These are phyloP conservation scores for Aspergillus sp. DNA, from an alignment of 2,329 filamentous ascomycete genomes.

Conservation along the genomic window DNA sequence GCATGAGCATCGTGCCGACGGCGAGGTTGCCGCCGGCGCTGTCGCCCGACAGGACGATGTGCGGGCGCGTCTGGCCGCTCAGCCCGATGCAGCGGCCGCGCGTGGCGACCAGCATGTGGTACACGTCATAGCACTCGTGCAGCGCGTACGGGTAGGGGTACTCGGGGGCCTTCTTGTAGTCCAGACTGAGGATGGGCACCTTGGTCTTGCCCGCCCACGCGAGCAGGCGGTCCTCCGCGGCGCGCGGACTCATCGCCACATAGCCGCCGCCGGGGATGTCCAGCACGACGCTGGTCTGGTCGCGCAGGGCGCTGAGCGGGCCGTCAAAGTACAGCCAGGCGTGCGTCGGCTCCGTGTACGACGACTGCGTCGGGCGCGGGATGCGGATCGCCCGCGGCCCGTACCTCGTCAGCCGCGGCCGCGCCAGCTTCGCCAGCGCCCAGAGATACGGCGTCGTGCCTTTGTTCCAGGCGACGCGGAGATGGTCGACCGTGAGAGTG, in stretches of 20 bases:
- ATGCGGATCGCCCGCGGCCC: constrained; percentile 81
- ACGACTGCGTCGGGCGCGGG: constrained; percentile 72
- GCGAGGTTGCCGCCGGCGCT: constrained; percentile 81
- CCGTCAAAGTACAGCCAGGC: constrained; percentile 97
- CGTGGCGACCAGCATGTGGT: constrained; percentile 69
- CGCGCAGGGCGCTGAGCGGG: constrained; percentile 70
- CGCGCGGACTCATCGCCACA: constrained; percentile 93
- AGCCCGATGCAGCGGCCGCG: constrained; percentile 75
- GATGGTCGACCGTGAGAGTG: constrained; percentile 83
- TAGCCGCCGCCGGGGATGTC: constrained; percentile 95
- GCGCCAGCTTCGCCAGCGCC: constrained; percentile 68
- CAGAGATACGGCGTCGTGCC: constrained; percentile 81
- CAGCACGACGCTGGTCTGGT: constrained; percentile 75
- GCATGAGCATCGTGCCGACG: constrained; percentile 80
- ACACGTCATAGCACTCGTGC: constrained; percentile 86
- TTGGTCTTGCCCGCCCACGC: constrained; percentile 89
- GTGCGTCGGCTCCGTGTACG: constrained; percentile 77
- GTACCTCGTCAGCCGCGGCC: constrained; percentile 78
- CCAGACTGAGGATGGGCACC: constrained; percentile 83
- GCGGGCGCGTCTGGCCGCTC: constrained; percentile 63
- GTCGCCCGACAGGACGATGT: constrained; percentile 73
- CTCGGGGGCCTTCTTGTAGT: constrained; percentile 86
- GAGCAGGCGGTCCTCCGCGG: constrained; percentile 89
- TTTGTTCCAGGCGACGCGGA: constrained; percentile 95
- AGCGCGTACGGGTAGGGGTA: constrained; percentile 81